These are phyloP conservation scores for Neonothopanus nambi DNA, from an alignment of 1,284 basidiomycete species.

Conservation along the genomic window DNA sequence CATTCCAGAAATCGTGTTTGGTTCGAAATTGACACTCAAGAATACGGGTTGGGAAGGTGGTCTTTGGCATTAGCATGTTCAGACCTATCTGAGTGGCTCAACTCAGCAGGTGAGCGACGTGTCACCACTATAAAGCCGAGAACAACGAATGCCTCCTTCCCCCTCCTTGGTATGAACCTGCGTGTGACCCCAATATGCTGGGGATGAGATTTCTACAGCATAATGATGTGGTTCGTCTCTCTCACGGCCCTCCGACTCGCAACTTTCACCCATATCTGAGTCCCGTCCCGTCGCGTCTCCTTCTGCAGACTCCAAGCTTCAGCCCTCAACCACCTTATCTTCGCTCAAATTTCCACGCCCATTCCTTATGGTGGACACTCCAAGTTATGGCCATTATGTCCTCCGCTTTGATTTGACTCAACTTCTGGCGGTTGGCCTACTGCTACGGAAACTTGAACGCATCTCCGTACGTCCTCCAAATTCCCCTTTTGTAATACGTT, in stretches of 20 bases:
- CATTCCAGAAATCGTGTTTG: slow-evolving; percentile 70
- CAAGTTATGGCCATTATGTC: too few relatives aligned
- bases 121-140: slow-evolving; percentile 98
- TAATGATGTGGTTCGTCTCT: slow-evolving; percentile 83
- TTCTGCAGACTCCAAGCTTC: too few relatives aligned
- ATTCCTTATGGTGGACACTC: too few relatives aligned
- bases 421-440: too few relatives aligned
- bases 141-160: slow-evolving; percentile 93
- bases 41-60: slow-evolving; percentile 99
- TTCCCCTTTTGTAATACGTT: too few relatives aligned
- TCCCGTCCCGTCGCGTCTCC: too few relatives aligned
- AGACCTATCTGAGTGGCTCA: slow-evolving; percentile 92
- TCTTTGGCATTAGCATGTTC: slow-evolving; percentile 93
- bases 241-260: slow-evolving; percentile 79
- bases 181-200: slow-evolving; percentile 57
- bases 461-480: too few relatives aligned
- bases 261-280: slow-evolving; percentile 94
- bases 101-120: slow-evolving; percentile 96
- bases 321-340: too few relatives aligned
- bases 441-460: too few relatives aligned
- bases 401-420: too few relatives aligned
- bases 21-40: slow-evolving; percentile 91
- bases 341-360: too few relatives aligned
- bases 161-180: slow-evolving; percentile 68
- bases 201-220: slow-evolving; percentile 75